Base-by-base conservation (phyloP, 176 grass and related monocot species). In the Oryza meridionalis region DNA sequence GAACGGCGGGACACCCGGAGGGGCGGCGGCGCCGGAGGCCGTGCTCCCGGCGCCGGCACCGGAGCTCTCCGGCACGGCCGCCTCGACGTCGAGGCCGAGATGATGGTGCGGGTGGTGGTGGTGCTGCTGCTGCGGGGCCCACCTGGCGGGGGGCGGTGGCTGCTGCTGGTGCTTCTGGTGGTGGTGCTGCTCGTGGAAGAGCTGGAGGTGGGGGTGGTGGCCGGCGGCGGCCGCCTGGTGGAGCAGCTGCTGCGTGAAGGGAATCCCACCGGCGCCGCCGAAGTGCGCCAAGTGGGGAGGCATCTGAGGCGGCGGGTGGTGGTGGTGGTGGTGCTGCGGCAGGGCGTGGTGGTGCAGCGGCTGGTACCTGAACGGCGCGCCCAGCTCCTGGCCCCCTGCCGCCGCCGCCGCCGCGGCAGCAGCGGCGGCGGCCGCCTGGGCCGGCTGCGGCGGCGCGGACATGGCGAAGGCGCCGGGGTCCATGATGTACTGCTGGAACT, bases 401-500 rank as follows among this genome's bases (percentile, higher is more conserved):
- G 80, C 38, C 2, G 63, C 64, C 0, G 33, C 33, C 3, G 33
- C 33, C 4, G 77, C 27, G 43, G 81, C 70, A 0, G 66, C 77
- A 0, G 82, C 33, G 0, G 67, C 42, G 3, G 87, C 59, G 29
- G 9, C 53, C 26, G 9, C 82, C 73, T 58, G 93, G n/a, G 9
- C 53, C 26, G 6, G 88, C 77, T 58, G 93, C 82, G 86, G 89
- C 85, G 88, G 80, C 32, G 86, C 87, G 3, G 88, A 82, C 68
- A 84, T 82, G 82, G 74, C 53, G 42, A 86, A 91, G 47, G 77
- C 86, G 24, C 87, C 87, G 0, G 58, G 58, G 77, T 94, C 94
- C 68, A 93, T 83, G 77, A 96, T 96, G 86, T 91, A 96, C 78
- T 96, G 94, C 72, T 92, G 94, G 86, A 96, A 90, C 77, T 96